Base-by-base conservation (phyloP, 1,139 yeast genomes). In the Debaryomyces coudertii region DNA sequence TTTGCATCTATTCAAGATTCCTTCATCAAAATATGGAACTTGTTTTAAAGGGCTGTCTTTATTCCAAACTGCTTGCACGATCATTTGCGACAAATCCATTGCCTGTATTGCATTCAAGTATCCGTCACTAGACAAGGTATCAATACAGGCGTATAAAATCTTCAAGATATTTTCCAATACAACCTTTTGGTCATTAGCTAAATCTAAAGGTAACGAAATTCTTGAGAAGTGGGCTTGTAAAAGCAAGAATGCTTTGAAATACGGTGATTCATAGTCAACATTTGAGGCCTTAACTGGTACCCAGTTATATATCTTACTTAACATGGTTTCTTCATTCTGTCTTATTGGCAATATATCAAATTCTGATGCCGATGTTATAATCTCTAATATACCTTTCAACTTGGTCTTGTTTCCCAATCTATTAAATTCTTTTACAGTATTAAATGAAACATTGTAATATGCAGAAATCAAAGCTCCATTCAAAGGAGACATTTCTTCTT, bases 1-100 rank as follows among this genome's bases (percentile, higher is more conserved):
- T 31, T 69, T 61, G 58, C 95, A 87, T 43, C 87, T 73, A n/a
- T 66, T 65, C 40, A 90, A 65, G 9, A 85, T 76, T 0, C 66
- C 81, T 1, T 72, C 72, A 36, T 53, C 57, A 47, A 90, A 81
- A 56, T 73, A 77, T 1, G 99, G 99, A 34, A 93, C 72, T 64
- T 95, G 99, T 54, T 79, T 82, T 59, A 95, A 73, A 1, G 95
- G 87, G 43, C 81, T 80, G 47, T 89, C 97, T 22, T 82, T 74
- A 54, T 83, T 88, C 96, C 97, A 90, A 23, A 87, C 69, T 0
- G 87, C 95, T 63, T 93, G 99, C 0, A 87, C 82, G 8, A 90
- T 68, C 96, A 90, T 88, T 60, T 93, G 99, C 1, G 88, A 80
- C 47, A 92, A 62, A 61, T 93, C 98, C 87, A 93, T 89, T 0